phyloP scores from a whole-genome alignment of 306 rosid genomes.

The Prunus mume region DNA sequence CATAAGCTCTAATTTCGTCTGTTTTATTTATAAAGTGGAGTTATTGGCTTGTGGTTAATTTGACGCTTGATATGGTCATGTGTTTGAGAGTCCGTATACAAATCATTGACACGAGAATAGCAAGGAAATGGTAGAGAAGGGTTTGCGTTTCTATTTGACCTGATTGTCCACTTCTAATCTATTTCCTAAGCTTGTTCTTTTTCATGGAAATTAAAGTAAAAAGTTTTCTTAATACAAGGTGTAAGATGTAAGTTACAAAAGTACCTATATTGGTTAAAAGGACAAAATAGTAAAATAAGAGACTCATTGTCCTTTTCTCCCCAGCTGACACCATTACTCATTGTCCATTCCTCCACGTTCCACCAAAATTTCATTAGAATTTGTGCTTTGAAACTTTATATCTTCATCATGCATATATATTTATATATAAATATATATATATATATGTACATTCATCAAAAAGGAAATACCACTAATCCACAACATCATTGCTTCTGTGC shows the following conservation, averaged over 20 bases:
- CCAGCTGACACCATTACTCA: no score
- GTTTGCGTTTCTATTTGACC: background rate
- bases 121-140: background rate
- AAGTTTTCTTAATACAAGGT: background rate
- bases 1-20: no score
- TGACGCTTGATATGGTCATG: background rate
- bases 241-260: background rate
- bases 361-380: no score
- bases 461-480: background rate
- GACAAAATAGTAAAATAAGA: background rate
- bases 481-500: background rate
- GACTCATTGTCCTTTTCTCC: no score
- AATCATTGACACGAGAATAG: background rate
- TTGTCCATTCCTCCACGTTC: no score
- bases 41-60: background rate
- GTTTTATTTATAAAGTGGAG: no score
- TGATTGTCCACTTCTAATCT: background rate
- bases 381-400: no score
- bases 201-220: background rate
- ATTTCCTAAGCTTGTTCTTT: background rate
- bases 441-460: no score
- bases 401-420: no score
- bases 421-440: no score
- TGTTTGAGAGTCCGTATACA: background rate
- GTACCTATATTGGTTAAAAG: background rate